phyloP scores from a whole-genome alignment of 2,329 filamentous ascomycete species.

The Penicillium sp. region DNA sequence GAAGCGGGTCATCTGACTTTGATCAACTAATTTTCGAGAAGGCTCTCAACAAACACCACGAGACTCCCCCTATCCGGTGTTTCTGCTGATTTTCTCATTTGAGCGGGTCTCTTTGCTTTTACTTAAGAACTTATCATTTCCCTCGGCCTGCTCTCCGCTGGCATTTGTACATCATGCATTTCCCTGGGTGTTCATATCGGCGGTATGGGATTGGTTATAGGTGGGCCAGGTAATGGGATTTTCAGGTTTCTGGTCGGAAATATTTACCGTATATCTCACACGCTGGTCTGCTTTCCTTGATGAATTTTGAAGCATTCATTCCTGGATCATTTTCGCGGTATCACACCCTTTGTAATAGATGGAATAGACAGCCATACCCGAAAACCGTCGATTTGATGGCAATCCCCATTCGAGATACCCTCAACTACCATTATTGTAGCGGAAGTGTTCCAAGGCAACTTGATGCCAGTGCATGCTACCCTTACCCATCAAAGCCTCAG shows the following conservation, averaged over 20 bases:
- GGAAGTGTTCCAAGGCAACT: background rate
- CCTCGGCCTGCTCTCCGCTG: background rate
- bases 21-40: background rate
- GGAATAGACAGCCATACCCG: background rate
- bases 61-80: no score
- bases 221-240: no score
- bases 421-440: background rate
- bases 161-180: conserved; percentile 5
- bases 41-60: no score
- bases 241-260: background rate
- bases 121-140: background rate
- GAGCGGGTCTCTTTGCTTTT: background rate
- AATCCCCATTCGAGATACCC: background rate
- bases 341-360: background rate
- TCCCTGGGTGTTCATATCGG: background rate
- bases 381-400: background rate
- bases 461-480: background rate
- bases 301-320: background rate
- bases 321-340: background rate
- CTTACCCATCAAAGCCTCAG: background rate
- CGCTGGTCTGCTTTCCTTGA: background rate
- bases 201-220: background rate
- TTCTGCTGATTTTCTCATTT: background rate
- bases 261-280: background rate
- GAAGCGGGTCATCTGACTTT: background rate